phyloP scores from a whole-genome alignment of 768 basidiomycete species.

The Boletus rex-veris region DNA sequence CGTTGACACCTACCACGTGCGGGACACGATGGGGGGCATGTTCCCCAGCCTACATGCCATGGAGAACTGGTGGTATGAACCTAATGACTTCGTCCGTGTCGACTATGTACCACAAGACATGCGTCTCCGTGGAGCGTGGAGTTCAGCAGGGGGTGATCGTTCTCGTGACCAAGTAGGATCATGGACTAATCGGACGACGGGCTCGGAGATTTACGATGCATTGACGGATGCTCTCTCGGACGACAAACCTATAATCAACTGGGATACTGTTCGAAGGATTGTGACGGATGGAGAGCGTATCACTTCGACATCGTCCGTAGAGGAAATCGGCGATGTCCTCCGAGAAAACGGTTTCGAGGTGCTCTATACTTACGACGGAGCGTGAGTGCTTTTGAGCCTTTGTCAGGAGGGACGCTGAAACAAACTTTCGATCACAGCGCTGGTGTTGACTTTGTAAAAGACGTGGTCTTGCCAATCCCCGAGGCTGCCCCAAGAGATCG shows the following conservation, averaged over 20 bases:
- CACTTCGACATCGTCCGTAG: slow-evolving; percentile 21
- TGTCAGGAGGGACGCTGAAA: neutral
- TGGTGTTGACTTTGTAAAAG: slow-evolving; percentile 38
- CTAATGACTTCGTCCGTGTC: slow-evolving; percentile 33
- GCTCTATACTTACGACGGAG: slow-evolving; percentile 39
- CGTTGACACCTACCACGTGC: slow-evolving; percentile 32
- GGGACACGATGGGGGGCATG: slow-evolving; percentile 10
- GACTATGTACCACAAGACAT: slow-evolving; percentile 33
- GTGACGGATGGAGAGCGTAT: slow-evolving; percentile 22
- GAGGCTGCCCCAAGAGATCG: slow-evolving; percentile 33
- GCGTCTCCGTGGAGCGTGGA: slow-evolving; percentile 33
- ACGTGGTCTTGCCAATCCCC: slow-evolving; percentile 33
- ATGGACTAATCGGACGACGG: slow-evolving; percentile 12
- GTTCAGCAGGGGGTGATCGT: slow-evolving; percentile 9
- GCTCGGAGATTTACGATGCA: slow-evolving; percentile 18
- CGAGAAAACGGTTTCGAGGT: slow-evolving; percentile 39
- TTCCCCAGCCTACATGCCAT: slow-evolving; percentile 32
- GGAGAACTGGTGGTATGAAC: slow-evolving; percentile 39
- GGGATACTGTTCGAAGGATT: slow-evolving; percentile 20
- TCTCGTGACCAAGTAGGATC: slow-evolving; percentile 18
- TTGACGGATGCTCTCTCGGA: slow-evolving; percentile 11
- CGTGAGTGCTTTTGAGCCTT: slow-evolving; percentile 31
- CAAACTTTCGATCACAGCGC: slow-evolving; percentile 21
- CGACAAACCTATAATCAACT: slow-evolving; percentile 21
- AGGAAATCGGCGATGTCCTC: slow-evolving; percentile 32